Evolutionary conservation across 176 grass and related monocot genomes (phyloP).

Genomic region (Aegilops sharonensis): DNA sequence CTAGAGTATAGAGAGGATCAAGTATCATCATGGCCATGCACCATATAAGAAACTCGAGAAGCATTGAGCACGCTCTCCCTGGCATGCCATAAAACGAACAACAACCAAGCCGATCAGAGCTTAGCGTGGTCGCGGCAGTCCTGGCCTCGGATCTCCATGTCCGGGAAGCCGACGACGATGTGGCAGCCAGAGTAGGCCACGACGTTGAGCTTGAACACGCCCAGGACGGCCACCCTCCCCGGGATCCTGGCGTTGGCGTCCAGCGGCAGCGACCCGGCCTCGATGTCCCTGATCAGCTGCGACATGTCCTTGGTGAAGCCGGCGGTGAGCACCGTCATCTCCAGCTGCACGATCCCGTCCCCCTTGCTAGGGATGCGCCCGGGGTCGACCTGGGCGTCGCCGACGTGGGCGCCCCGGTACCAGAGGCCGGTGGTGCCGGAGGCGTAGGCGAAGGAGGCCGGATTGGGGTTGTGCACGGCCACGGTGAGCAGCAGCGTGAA

Average conservation of each 20-base stretch:
- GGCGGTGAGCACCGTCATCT: conserved; percentile 51
- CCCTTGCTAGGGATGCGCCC: conserved; percentile 45
- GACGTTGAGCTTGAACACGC: conserved; percentile 53
- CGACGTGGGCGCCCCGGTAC: conserved; percentile 43
- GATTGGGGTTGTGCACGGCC: conserved; percentile 58
- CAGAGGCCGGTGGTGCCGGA: conserved; percentile 25
- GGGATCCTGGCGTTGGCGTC: conserved; percentile 48
- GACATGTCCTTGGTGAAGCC: neutral
- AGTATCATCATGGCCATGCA: neutral
- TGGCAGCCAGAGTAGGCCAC: conserved; percentile 45
- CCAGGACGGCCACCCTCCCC: conserved; percentile 44
- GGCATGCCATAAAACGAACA: neutral
- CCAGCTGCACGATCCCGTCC: conserved; percentile 20
- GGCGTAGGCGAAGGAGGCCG: conserved; percentile 45
- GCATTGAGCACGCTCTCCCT: neutral
- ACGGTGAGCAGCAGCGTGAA: conserved; percentile 51
- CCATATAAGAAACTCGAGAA: neutral
- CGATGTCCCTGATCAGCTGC: conserved; percentile 24
- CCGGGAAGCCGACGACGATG: conserved; percentile 26
- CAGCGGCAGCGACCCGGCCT: conserved; percentile 26
- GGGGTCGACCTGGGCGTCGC: conserved; percentile 37
- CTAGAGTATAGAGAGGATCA: neutral
- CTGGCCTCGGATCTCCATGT: conserved; percentile 40
- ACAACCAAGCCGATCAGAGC: conserved; percentile 20
- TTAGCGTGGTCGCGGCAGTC: conserved; percentile 39